Evolutionary conservation across 106 monocot genomes (phyloP).

Genomic region (Iris macrosiphon): DNA sequence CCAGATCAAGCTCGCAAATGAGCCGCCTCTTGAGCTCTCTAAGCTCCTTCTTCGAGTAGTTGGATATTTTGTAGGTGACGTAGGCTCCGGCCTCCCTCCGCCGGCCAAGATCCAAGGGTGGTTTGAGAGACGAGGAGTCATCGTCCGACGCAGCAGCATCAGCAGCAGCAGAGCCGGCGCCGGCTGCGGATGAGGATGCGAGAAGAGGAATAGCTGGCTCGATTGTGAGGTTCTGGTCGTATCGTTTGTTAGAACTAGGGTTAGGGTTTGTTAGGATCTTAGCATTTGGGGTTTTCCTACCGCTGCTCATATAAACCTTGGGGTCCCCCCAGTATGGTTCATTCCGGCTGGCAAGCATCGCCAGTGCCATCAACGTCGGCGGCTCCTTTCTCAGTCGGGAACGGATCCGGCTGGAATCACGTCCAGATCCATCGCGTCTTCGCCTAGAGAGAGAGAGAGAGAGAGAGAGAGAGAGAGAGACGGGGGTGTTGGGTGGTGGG

Average conservation of each 20-base stretch:
- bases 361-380: constrained; percentile 56
- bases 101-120: neutral
- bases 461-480: neutral
- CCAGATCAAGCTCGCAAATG: constrained; percentile 49
- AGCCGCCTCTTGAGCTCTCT: constrained; percentile 48
- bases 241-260: constrained; percentile 5
- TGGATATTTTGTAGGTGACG: constrained; percentile 27
- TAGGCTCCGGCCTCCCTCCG: constrained; percentile 8
- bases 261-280: constrained; percentile 19
- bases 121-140: constrained; percentile 30
- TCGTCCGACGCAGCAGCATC: constrained; percentile 19
- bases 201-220: no score
- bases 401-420: constrained; percentile 3
- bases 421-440: neutral
- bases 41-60: constrained; percentile 23
- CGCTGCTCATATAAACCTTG: constrained; percentile 54
- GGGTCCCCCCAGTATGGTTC: constrained; percentile 56
- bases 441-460: neutral
- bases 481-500: neutral
- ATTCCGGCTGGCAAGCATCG: constrained; percentile 58
- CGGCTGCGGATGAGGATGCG: constrained; percentile 12
- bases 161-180: neutral
- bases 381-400: constrained; percentile 18
- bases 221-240: neutral
- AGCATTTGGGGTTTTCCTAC: constrained; percentile 39